These are phyloP conservation scores for Miamiensis avidus DNA, from an alignment of 169 alveolate genomes.

Conservation along the genomic window DNA sequence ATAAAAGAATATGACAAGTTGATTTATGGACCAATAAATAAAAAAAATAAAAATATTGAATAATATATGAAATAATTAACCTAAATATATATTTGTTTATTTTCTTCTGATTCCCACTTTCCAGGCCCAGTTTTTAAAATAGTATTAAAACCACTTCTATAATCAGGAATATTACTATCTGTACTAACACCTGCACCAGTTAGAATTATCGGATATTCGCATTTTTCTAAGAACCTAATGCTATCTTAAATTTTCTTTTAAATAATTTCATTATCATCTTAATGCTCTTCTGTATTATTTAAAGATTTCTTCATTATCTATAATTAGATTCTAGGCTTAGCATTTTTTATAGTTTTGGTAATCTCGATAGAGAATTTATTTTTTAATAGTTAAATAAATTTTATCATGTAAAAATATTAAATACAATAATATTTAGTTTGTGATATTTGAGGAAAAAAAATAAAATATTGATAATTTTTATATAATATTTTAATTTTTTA, in stretches of 20 bases:
- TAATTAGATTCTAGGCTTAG: too few relatives aligned
- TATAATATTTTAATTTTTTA: too few relatives aligned
- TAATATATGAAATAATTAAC: too few relatives aligned
- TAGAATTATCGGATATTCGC: slow-evolving; percentile 52
- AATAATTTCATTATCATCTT: background rate
- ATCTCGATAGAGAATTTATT: too few relatives aligned
- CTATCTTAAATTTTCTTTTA: slow-evolving; percentile 32
- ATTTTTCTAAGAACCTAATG: slow-evolving; percentile 28
- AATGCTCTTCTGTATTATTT: slow-evolving; percentile 1
- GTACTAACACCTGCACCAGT: slow-evolving; percentile 85
- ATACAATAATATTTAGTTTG: too few relatives aligned
- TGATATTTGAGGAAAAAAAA: too few relatives aligned
- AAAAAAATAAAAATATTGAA: too few relatives aligned
- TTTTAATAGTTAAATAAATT: too few relatives aligned
- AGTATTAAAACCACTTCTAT: slow-evolving; percentile 53
- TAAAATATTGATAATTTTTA: too few relatives aligned
- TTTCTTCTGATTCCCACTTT: slow-evolving; percentile 50
- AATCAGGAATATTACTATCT: slow-evolving; percentile 74
- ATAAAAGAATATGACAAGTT: too few relatives aligned
- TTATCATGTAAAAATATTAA: too few relatives aligned
- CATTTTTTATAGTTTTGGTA: too few relatives aligned
- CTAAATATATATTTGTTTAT: slow-evolving; percentile 31
- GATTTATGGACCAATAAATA: background rate
- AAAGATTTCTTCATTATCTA: background rate
- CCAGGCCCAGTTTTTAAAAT: slow-evolving; percentile 59